Percentiles rank a stretch among this genome's conserved stretches.
These are phyloP conservation scores for Boletus coccyginus DNA, from an alignment of 768 basidiomycete species.

Conservation along the genomic window DNA sequence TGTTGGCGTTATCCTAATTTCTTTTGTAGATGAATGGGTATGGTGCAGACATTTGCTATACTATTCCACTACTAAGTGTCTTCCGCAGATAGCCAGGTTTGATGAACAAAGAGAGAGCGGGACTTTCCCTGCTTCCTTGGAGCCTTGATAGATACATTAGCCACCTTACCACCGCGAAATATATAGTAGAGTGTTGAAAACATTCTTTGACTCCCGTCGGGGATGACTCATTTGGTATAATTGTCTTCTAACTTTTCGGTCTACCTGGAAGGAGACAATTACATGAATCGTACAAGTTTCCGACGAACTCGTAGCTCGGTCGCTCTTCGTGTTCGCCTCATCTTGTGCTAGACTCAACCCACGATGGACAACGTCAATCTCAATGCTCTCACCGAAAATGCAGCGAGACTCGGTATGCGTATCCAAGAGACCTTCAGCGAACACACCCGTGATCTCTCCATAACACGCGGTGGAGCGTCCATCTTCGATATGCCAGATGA, in stretches of 20 bases:
- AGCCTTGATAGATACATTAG: slow-evolving; percentile 48
- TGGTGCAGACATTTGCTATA: slow-evolving; percentile 11
- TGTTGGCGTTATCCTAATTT: slow-evolving; percentile 7
- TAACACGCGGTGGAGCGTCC: slow-evolving; percentile 53
- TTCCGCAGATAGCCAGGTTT: slow-evolving; percentile 72
- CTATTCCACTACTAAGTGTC: neutral
- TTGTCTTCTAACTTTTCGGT: neutral
- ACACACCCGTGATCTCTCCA: slow-evolving; percentile 68
- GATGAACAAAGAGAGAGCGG: slow-evolving; percentile 94
- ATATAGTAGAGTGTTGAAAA: slow-evolving; percentile 10
- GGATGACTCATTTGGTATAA: neutral
- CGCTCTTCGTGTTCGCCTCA: neutral
- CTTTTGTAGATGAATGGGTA: slow-evolving; percentile 85
- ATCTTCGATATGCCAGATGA: slow-evolving; percentile 75
- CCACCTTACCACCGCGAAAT: slow-evolving; percentile 1
- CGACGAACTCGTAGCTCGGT: neutral
- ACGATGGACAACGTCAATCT: slow-evolving; percentile 35
- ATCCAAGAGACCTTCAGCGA: slow-evolving; percentile 83
- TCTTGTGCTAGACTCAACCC: slow-evolving; percentile 1
- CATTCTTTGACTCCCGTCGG: neutral
- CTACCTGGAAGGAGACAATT: neutral
- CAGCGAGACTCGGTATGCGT: slow-evolving; percentile 76
- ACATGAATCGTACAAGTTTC: slow-evolving; percentile 5
- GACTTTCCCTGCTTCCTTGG: slow-evolving; percentile 89
- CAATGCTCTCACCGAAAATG: slow-evolving; percentile 69